Percentiles rank a stretch among this genome's conserved stretches.
These are phyloP conservation scores for Pseudocercospora fijiensis DNA, from an alignment of 2,329 filamentous ascomycete species.

Conservation along the genomic window DNA sequence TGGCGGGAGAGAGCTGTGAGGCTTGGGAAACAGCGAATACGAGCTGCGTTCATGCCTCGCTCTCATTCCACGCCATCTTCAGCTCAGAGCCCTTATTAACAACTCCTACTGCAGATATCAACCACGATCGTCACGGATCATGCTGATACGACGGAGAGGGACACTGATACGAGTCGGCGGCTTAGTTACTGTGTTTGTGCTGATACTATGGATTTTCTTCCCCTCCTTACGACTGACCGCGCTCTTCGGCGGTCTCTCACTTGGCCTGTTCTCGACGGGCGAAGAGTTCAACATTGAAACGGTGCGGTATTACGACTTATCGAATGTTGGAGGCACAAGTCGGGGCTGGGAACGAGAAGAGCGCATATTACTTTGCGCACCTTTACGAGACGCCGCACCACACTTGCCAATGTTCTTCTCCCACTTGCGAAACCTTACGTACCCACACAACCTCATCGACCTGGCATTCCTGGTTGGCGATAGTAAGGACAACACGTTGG, in stretches of 20 bases:
- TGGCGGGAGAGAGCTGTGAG: neutral
- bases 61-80: neutral
- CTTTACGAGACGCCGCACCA: constrained; percentile 84
- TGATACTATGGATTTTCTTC: constrained; percentile 70
- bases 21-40: neutral
- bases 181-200: constrained; percentile 55
- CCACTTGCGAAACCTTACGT: constrained; percentile 94
- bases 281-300: constrained; percentile 84
- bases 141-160: constrained; percentile 70
- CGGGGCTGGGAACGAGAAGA: constrained; percentile 96
- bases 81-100: neutral
- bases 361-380: constrained; percentile 90
- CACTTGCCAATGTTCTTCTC: constrained; percentile 98
- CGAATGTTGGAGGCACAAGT: constrained; percentile 84
- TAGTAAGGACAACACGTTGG: constrained; percentile 86
- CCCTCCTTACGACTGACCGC: constrained; percentile 65
- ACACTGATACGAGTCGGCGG: constrained; percentile 67
- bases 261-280: constrained; percentile 63
- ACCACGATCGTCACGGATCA: constrained; percentile 69
- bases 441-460: constrained; percentile 94
- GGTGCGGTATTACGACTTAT: constrained; percentile 93
- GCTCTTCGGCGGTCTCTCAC: constrained; percentile 59
- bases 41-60: neutral
- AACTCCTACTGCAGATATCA: constrained; percentile 65
- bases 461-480: constrained; percentile 96